Conservation (phyloP, 2,329 filamentous ascomycete species). For the Aspergillus eucalypticola region DNA sequence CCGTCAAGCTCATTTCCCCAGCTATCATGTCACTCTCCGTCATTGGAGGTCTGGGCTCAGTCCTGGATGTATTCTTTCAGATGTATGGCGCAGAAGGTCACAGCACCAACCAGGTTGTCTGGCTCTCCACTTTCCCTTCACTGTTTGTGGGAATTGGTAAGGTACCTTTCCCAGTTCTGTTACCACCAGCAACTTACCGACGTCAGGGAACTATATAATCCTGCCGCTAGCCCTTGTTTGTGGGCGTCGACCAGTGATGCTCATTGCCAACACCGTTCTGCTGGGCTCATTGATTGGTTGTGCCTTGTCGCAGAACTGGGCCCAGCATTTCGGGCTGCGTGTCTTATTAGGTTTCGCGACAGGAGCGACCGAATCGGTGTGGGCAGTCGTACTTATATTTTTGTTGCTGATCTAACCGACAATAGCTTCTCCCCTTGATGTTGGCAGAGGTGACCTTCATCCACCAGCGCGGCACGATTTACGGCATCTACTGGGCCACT, state of each 20-base stretch:
- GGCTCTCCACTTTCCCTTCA: conserved; percentile 41
- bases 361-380: conserved; percentile 40
- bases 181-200: not conserved
- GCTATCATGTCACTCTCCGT: conserved; percentile 30
- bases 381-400: not conserved
- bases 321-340: conserved; percentile 41
- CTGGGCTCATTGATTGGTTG: conserved; percentile 38
- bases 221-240: conserved; percentile 43
- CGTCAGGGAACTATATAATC: conserved; percentile 37
- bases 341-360: conserved; percentile 41
- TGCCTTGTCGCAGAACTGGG: conserved; percentile 35
- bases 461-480: conserved; percentile 40
- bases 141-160: conserved; percentile 44
- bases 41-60: conserved; percentile 32
- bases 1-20: not conserved
- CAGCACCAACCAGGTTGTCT: conserved; percentile 33
- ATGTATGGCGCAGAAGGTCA: conserved; percentile 30
- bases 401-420: not conserved
- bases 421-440: conserved; percentile 39
- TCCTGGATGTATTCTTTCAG: conserved; percentile 37
- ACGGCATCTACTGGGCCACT: conserved; percentile 43
- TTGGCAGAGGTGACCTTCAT: conserved; percentile 45
- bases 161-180: not conserved
- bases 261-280: conserved; percentile 34
- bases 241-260: conserved; percentile 40